Evolutionary conservation across 305 asterid genomes (phyloP).

Genomic region (Fraxinus paxiana): DNA sequence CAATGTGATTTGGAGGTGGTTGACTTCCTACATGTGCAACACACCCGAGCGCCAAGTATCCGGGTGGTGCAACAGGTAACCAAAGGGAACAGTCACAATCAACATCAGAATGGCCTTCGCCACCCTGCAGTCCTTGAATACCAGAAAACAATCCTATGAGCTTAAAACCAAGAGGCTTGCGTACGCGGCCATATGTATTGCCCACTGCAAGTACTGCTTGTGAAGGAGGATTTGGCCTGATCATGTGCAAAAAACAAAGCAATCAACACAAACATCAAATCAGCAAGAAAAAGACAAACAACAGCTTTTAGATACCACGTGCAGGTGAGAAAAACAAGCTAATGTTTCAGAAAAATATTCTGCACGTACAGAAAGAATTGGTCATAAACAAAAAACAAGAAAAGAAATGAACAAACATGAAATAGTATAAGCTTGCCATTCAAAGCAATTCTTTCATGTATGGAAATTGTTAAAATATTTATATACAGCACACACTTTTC

Average conservation of each 20-base stretch:
- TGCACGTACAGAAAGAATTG: conserved; percentile 16
- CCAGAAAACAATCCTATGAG: conserved; percentile 64
- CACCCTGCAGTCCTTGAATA: conserved; percentile 47
- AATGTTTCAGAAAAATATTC: conserved; percentile 14
- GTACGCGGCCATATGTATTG: conserved; percentile 83
- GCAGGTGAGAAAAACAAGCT: conserved; percentile 17
- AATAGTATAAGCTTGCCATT: conserved; percentile 1
- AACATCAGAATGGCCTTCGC: conserved; percentile 31
- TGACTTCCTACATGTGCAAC: conserved; percentile 81
- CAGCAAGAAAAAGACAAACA: conserved; percentile 14
- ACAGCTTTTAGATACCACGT: conserved; percentile 12
- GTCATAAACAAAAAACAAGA: not conserved
- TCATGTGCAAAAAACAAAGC: conserved; percentile 20
- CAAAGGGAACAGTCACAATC: conserved; percentile 83
- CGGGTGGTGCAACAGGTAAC: conserved; percentile 95
- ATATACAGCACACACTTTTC: not conserved
- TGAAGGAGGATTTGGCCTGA: conserved; percentile 97
- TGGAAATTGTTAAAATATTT: not conserved
- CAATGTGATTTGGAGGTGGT: conserved; percentile 86
- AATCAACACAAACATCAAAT: conserved; percentile 25
- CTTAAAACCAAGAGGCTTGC: conserved; percentile 85
- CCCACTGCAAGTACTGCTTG: conserved; percentile 91
- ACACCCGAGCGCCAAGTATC: conserved; percentile 87
- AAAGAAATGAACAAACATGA: not conserved
- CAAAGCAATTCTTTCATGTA: not conserved